Percentiles rank a stretch among this genome's conserved stretches.
phyloP scores from a whole-genome alignment of 306 rosid genomes.

The Hippophae gyantsensis region DNA sequence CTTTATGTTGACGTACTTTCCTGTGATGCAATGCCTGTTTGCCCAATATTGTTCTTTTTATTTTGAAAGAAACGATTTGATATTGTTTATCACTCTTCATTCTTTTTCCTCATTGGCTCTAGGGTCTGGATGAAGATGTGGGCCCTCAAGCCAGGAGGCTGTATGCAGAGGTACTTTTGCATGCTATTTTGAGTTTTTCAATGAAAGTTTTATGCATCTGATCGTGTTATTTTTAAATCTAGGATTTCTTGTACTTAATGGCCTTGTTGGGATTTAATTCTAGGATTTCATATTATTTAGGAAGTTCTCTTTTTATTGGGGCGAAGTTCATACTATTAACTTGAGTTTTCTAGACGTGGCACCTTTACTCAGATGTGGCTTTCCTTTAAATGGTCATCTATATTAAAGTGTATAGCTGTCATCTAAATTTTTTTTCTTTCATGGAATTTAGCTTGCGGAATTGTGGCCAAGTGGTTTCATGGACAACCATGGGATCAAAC shows the following conservation, averaged over 20 bases:
- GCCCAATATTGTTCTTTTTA: constrained; percentile 9
- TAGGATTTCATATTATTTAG: neutral
- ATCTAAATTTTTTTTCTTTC: constrained; percentile 2
- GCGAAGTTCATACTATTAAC: neutral
- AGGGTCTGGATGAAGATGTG: constrained; percentile 94
- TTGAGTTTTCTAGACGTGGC: neutral
- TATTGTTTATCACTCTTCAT: constrained; percentile 11
- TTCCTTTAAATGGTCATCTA: neutral
- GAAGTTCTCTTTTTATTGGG: neutral
- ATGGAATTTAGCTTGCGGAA: constrained; percentile 59
- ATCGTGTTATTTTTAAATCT: neutral
- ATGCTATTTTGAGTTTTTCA: constrained; percentile 10
- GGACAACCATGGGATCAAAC: constrained; percentile 98
- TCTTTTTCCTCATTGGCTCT: constrained; percentile 26
- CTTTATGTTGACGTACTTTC: constrained; percentile 80
- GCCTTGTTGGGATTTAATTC: too few species aligned
- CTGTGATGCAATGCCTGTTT: constrained; percentile 20
- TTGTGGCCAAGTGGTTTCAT: constrained; percentile 91
- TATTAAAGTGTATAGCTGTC: neutral
- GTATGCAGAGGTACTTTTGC: constrained; percentile 67
- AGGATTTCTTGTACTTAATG: too few species aligned
- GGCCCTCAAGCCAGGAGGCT: constrained; percentile 88
- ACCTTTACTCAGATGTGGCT: neutral
- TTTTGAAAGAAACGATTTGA: constrained; percentile 14
- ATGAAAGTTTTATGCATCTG: constrained; percentile 5